Conservation (phyloP, 306 rosid species). For the Sechiopsis laciniata region DNA sequence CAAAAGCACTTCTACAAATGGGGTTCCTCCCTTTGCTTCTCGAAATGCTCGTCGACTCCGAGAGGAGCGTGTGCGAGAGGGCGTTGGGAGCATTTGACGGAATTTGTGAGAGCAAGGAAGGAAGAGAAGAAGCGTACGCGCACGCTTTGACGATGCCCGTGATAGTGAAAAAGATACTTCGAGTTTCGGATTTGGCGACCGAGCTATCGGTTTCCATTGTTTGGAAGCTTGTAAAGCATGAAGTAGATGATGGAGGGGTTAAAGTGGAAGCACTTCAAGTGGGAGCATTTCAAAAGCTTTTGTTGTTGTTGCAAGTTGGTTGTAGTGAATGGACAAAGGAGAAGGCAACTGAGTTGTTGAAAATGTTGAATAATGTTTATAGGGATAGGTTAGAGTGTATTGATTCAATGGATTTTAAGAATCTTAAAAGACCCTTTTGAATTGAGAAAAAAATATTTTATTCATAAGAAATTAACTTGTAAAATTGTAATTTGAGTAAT, state of each 20-base stretch:
- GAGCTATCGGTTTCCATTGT: slow-evolving; percentile 35
- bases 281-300: slow-evolving; percentile 46
- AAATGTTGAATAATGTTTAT: slow-evolving; percentile 31
- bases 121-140: slow-evolving; percentile 26
- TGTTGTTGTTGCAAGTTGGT: slow-evolving; percentile 42
- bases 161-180: slow-evolving; percentile 38
- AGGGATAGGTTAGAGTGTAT: slow-evolving; percentile 40
- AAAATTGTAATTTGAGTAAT: no score
- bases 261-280: slow-evolving; percentile 36
- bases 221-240: slow-evolving; percentile 37
- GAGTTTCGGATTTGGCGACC: slow-evolving; percentile 35
- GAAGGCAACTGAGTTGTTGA: slow-evolving; percentile 36
- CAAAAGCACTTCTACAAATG: slow-evolving; percentile 23
- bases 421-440: slow-evolving; percentile 37
- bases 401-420: slow-evolving; percentile 44
- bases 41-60: slow-evolving; percentile 31
- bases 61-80: slow-evolving; percentile 35
- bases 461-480: no score
- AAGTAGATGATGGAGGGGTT: not conserved
- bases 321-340: slow-evolving; percentile 40
- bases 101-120: slow-evolving; percentile 26
- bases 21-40: slow-evolving; percentile 30
- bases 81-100: slow-evolving; percentile 37
- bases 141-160: slow-evolving; percentile 35
- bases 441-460: not conserved